Base-by-base conservation (phyloP, 208 protist genomes). In the Trypanosoma congolense region DNA sequence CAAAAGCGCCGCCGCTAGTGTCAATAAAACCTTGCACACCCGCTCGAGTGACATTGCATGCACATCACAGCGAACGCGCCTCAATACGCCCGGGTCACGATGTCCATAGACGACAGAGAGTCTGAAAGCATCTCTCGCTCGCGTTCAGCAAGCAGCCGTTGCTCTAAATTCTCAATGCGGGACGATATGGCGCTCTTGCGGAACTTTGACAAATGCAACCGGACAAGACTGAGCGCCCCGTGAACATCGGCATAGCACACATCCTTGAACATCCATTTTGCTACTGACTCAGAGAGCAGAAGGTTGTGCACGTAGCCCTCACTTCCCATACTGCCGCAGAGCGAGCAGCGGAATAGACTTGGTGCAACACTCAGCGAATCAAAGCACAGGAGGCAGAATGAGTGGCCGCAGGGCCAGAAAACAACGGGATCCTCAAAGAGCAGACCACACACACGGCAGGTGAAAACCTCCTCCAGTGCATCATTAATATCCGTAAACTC, bases 181-280 rank as follows among this genome's bases (percentile, higher is more conserved):
- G 40, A 45, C 42, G 76, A 51, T 22, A 87, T 80, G 28, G 70
- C 42, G 25, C 82, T 63, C 30, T 77, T 81, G 14, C 65, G 65
- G 33, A 93, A 87, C 25, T 85, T 82, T 21, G 81, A 71, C 10
- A 93, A 67, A 47, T 93, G 77, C 47, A 90, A 50, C 14, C 87
- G 83, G 56, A 93, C 85, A 43, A 67, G 55, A 48, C 72, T 89
- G 12, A 93, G 54, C 21, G 87, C 75, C 5, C 69, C 72, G 56
- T 93, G 77, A 26, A 90, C 44, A 50, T 90, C 83, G 14, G 69
- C 77, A 45, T 91, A 93, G 0, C 87, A 82, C 21, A 68, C 61
- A 52, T 93, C 87, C 65, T 93, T 93, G 61, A 93, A 93, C 75
- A 93, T 82, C 83, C 87, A 93, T 71, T 93, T 93, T 29, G 80